Base-by-base conservation (phyloP, 2,329 filamentous ascomycete genomes). In the Botryotinia globosa region DNA sequence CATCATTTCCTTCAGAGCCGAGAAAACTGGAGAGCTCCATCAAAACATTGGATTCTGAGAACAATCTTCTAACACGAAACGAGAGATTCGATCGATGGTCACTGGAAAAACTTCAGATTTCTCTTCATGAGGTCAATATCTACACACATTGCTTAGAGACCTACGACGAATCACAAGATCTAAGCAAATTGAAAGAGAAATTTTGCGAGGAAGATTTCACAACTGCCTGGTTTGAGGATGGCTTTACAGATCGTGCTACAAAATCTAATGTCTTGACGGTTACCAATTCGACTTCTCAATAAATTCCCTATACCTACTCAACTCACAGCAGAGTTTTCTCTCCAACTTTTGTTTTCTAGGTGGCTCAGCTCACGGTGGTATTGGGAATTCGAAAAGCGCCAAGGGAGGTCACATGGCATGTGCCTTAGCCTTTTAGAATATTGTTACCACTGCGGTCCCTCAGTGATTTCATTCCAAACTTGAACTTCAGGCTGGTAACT, bases 31-130 rank as follows among this genome's bases (percentile, higher is more conserved):
- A 42, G 10, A 42, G 25, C 16, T 9, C 4, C 14, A 70, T 68
- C 0, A 34, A 56, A 20, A 51, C 45, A 59, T 44, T 56, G 54
- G 34, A 62, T n/a, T 44, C 64, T 44, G 67, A 66, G 12, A 25
- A 67, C 3, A 62, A 71, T n/a, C 54, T n/a, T 68, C 42, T 73
- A 58, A 34, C 69, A 5, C 22, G 63, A 7, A 69, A 71, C 59
- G 61, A 71, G 22, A 48, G 71, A 10, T 75, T 79, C 32, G 76
- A 78, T 74, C 34, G 74, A 32, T 79, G 77, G 76, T 66, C 78
- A 12, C 54, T 79, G 9, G 29, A 74, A 6, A 73, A 67, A 0
- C 65, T 79, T 10, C 75, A 72, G 4, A 63, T 56, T 16, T 78
- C 78, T 9, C 63, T 77, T 37, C 32, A 77, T 22, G 76, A 77